phyloP scores from a whole-genome alignment of 495 filamentous ascomycete genomes.

The Penicillium antarcticum region DNA sequence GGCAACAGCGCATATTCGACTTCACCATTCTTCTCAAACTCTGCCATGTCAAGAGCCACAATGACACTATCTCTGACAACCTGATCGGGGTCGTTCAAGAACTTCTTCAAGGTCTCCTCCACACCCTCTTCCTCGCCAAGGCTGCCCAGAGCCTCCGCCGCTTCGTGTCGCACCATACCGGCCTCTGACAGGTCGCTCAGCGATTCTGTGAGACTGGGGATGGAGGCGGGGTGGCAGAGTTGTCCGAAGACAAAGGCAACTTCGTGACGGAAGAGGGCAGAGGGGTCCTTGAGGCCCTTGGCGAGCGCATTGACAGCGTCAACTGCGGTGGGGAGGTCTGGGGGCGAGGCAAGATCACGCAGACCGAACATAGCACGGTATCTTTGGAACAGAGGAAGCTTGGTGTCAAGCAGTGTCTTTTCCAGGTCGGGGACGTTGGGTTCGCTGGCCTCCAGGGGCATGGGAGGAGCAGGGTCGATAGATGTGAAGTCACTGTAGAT shows the following conservation, averaged over 20 bases:
- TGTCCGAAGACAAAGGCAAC: slow-evolving; percentile 98
- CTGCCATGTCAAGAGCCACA: slow-evolving; percentile 96
- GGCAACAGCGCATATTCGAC: slow-evolving; percentile 89
- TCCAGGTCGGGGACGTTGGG: slow-evolving; percentile 72
- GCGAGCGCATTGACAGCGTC: slow-evolving; percentile 81
- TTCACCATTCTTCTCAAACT: slow-evolving; percentile 87
- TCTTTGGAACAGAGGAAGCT: slow-evolving; percentile 78
- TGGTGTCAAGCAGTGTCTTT: slow-evolving; percentile 72
- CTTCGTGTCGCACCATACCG: slow-evolving; percentile 97
- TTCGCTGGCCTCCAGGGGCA: slow-evolving; percentile 56
- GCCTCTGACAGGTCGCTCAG: slow-evolving; percentile 76
- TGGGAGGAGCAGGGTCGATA: slow-evolving; percentile 91
- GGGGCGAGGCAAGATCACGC: slow-evolving; percentile 87
- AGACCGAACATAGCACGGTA: slow-evolving; percentile 98
- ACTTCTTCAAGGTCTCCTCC: slow-evolving; percentile 76
- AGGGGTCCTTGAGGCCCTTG: slow-evolving; percentile 80
- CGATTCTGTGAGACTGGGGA: slow-evolving; percentile 77
- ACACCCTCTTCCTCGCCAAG: slow-evolving; percentile 92
- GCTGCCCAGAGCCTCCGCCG: slow-evolving; percentile 95
- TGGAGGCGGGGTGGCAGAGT: slow-evolving; percentile 90
- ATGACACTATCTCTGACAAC: slow-evolving; percentile 93
- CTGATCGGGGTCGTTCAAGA: slow-evolving; percentile 84
- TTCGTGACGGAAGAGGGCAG: slow-evolving; percentile 95
- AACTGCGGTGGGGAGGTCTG: slow-evolving; percentile 81
- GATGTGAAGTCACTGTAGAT: slow-evolving; percentile 80